Conservation (phyloP, 1,284 basidiomycete genomes). For the Trichosporon asahii region DNA sequence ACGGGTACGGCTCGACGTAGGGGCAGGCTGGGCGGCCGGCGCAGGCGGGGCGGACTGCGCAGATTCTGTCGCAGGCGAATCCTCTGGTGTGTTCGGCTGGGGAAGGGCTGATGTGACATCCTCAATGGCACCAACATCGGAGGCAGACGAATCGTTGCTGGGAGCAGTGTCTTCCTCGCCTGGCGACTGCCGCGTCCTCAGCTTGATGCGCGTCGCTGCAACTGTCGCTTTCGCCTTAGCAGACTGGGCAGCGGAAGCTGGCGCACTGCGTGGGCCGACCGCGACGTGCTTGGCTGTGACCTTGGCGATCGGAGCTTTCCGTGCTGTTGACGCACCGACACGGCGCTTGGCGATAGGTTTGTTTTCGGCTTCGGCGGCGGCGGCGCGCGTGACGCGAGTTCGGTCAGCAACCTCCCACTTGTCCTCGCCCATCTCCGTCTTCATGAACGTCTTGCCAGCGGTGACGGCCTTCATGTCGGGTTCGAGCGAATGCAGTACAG, state of each 20-base stretch:
- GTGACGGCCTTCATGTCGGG: conserved; percentile 17
- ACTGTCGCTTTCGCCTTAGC: conserved; percentile 12
- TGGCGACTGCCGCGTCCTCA: not conserved
- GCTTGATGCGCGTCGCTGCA: conserved; percentile 13
- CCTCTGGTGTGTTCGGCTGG: not conserved
- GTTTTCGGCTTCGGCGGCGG: not conserved
- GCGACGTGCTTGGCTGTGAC: conserved; percentile 12
- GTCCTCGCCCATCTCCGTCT: conserved; percentile 25
- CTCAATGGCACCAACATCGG: not conserved
- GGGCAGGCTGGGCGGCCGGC: not conserved
- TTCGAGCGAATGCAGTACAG: conserved; percentile 23
- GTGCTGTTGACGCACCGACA: not conserved
- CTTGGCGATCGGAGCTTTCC: not conserved
- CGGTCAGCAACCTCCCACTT: conserved; percentile 16
- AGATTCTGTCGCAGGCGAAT: not conserved
- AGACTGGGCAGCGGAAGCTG: conserved; percentile 11
- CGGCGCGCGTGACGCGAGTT: conserved; percentile 15
- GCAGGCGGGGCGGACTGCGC: not conserved
- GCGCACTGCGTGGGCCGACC: not conserved
- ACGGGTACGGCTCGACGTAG: not conserved
- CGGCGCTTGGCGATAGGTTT: conserved; percentile 2
- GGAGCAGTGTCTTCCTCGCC: not conserved
- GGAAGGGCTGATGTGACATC: not conserved
- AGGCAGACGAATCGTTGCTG: not conserved
- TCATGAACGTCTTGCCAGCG: conserved; percentile 25